Conservation (phyloP, 148 eudicot genomes). For the Diospyros kaki region DNA sequence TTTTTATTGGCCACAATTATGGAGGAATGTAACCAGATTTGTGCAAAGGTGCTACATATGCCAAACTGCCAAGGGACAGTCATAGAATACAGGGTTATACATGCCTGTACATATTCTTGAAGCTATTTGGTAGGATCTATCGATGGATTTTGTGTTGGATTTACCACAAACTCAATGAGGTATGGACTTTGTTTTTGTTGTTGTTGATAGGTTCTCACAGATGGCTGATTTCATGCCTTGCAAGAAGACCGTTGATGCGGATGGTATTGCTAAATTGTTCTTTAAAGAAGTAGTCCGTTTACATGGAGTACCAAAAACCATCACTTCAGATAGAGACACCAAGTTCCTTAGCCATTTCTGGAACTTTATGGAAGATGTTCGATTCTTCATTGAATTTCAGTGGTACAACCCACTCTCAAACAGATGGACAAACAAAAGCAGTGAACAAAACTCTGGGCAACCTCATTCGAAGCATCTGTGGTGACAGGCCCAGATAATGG, state of each 20-base stretch:
- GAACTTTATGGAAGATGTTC: not conserved
- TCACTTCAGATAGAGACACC: not conserved
- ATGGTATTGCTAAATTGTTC: not conserved
- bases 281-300: not conserved
- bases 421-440: not conserved
- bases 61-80: slow-evolving; percentile 4
- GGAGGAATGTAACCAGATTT: not conserved
- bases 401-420: not conserved
- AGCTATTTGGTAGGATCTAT: not conserved
- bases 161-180: too few relatives aligned
- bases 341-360: not conserved
- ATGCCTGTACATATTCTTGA: not conserved
- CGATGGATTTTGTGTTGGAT: too few relatives aligned
- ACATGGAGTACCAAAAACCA: not conserved
- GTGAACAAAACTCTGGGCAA: not conserved
- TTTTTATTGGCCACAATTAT: not conserved
- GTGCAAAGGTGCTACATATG: not conserved
- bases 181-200: not conserved
- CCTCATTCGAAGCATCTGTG: not conserved
- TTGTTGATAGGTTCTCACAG: not conserved
- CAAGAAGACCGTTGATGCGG: not conserved
- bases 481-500: not conserved
- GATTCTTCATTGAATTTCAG: not conserved
- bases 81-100: not conserved
- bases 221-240: not conserved